These are phyloP conservation scores for Arthrobotrys sphaeroides DNA, from an alignment of 2,329 filamentous ascomycete genomes.

Conservation along the genomic window DNA sequence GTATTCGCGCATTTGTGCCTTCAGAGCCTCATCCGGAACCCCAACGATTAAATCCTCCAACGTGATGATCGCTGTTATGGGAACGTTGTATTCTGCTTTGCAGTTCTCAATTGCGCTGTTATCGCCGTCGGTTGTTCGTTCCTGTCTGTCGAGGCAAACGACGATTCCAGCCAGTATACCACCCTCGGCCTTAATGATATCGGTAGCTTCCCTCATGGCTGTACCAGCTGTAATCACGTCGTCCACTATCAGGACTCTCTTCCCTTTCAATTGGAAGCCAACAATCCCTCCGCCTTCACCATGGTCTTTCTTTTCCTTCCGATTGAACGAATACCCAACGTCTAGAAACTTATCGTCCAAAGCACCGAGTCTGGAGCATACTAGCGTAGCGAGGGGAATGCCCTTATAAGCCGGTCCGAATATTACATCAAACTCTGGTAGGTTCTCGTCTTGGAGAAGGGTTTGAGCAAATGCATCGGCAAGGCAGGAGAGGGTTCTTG, in stretches of 20 bases:
- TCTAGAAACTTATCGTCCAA: slow-evolving; percentile 73
- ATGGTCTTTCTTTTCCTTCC: slow-evolving; percentile 96
- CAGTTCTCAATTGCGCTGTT: slow-evolving; percentile 88
- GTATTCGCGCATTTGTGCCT: slow-evolving; percentile 77
- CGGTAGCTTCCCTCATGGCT: slow-evolving; percentile 89
- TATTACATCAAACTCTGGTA: slow-evolving; percentile 77
- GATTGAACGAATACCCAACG: slow-evolving; percentile 87
- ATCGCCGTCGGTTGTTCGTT: slow-evolving; percentile 78
- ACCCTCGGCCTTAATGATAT: slow-evolving; percentile 85
- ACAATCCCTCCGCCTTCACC: slow-evolving; percentile 95
- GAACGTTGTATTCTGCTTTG: slow-evolving; percentile 81
- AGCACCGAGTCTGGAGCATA: slow-evolving; percentile 77
- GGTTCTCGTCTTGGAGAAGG: slow-evolving; percentile 63
- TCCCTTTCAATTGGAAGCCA: slow-evolving; percentile 82
- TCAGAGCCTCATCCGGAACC: slow-evolving; percentile 71
- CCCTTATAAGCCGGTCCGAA: slow-evolving; percentile 98
- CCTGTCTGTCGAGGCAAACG: slow-evolving; percentile 85
- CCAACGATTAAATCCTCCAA: slow-evolving; percentile 83
- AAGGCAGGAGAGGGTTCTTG: slow-evolving; percentile 78
- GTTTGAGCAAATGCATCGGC: slow-evolving; percentile 80
- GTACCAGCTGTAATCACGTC: slow-evolving; percentile 97
- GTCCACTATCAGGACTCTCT: slow-evolving; percentile 88
- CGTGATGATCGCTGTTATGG: slow-evolving; percentile 83
- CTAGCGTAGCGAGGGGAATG: slow-evolving; percentile 84
- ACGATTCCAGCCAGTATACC: slow-evolving; percentile 86